These are phyloP conservation scores for Irpex sp. DNA, from an alignment of 1,284 basidiomycete genomes.

Conservation along the genomic window DNA sequence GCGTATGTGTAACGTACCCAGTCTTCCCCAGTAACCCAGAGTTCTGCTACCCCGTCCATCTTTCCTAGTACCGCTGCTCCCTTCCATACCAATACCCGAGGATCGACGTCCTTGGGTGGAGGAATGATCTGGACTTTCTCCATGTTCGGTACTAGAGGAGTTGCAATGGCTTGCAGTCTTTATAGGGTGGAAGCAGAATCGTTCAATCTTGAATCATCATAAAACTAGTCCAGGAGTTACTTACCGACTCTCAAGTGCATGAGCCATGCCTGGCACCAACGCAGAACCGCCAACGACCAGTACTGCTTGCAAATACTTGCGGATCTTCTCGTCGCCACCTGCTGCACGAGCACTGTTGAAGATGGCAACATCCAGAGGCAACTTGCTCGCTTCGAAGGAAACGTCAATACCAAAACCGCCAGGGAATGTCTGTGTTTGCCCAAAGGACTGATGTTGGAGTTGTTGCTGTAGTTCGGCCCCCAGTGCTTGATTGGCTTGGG, in stretches of 20 bases:
- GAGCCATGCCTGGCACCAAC: conserved; percentile 78
- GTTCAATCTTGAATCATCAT: not conserved
- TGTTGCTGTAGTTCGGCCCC: conserved; percentile 20
- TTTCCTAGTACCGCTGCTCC: conserved; percentile 94
- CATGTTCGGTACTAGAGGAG: conserved; percentile 84
- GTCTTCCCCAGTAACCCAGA: conserved; percentile 90
- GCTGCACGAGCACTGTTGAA: conserved; percentile 91
- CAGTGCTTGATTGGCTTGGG: conserved; percentile 2
- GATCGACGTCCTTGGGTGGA: conserved; percentile 93
- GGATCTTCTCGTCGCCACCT: conserved; percentile 90
- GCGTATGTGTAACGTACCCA: conserved; percentile 65
- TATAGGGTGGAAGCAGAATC: conserved; percentile 20
- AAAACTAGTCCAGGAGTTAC: conserved; percentile 21
- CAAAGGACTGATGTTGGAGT: conserved; percentile 4
- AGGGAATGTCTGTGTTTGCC: conserved; percentile 21
- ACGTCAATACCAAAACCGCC: conserved; percentile 71
- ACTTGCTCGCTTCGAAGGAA: conserved; percentile 87
- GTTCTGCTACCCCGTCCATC: conserved; percentile 89
- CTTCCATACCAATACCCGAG: conserved; percentile 93
- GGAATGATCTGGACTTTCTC: conserved; percentile 91
- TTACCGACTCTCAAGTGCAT: conserved; percentile 84
- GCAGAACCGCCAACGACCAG: conserved; percentile 90
- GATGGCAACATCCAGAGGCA: conserved; percentile 94
- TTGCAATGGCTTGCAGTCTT: conserved; percentile 87
- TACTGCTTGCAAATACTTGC: conserved; percentile 90